phyloP scores from a whole-genome alignment of 805 yeast genomes.

The Candida piceae region DNA sequence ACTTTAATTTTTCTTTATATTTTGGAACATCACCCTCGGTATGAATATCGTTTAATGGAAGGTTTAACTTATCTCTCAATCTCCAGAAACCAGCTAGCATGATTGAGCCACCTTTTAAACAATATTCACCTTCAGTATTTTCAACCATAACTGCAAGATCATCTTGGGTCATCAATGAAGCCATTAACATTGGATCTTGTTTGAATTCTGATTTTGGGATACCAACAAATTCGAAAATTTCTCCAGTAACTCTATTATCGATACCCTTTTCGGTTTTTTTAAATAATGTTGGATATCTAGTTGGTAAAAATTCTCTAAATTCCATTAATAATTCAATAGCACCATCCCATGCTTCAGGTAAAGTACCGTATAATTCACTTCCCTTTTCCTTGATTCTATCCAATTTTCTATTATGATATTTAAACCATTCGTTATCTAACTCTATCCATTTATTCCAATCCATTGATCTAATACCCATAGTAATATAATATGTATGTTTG shows the following conservation, averaged over 20 bases:
- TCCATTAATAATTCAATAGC: conserved; percentile 53
- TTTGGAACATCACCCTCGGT: conserved; percentile 67
- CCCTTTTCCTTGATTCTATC: conserved; percentile 44
- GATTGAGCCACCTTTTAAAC: conserved; percentile 56
- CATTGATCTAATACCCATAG: conserved; percentile 67
- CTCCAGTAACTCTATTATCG: conserved; percentile 49
- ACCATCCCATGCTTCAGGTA: conserved; percentile 46
- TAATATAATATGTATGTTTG: conserved; percentile 56
- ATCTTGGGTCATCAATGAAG: conserved; percentile 56
- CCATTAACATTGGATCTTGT: conserved; percentile 56
- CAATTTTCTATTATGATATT: conserved; percentile 48
- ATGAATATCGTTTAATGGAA: conserved; percentile 54
- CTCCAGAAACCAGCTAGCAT: conserved; percentile 70
- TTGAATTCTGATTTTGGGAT: conserved; percentile 28
- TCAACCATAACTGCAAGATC: conserved; percentile 67
- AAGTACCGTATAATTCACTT: conserved; percentile 44
- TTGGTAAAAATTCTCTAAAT: conserved; percentile 47
- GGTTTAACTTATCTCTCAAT: conserved; percentile 51
- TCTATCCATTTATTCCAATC: conserved; percentile 62
- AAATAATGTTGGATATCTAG: conserved; percentile 54
- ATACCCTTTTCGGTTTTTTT: conserved; percentile 41
- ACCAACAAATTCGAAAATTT: conserved; percentile 35
- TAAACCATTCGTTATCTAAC: conserved; percentile 60
- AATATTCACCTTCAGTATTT: conserved; percentile 50
- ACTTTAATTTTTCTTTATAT: conserved; percentile 50